These are phyloP conservation scores for Exophiala alcalophila DNA, from an alignment of 2,329 filamentous ascomycete genomes.

Conservation along the genomic window DNA sequence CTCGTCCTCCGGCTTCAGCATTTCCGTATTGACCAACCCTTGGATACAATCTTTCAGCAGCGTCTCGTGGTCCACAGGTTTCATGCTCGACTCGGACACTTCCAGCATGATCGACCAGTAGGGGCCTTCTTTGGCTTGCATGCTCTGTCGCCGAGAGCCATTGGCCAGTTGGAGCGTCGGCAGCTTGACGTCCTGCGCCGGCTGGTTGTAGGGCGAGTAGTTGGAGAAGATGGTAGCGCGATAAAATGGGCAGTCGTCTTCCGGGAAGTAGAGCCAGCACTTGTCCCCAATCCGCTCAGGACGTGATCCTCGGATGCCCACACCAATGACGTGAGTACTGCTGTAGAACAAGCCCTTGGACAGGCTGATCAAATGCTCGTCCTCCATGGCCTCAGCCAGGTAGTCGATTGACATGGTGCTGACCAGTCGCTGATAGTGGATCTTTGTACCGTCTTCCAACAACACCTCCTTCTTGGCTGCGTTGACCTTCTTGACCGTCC, in stretches of 20 bases:
- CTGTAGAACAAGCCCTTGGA: slow-evolving; percentile 96
- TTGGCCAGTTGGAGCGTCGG: slow-evolving; percentile 81
- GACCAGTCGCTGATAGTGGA: slow-evolving; percentile 89
- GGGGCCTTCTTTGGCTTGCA: slow-evolving; percentile 75
- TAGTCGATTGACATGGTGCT: slow-evolving; percentile 95
- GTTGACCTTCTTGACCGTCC: slow-evolving; percentile 81
- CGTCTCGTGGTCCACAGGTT: slow-evolving; percentile 84
- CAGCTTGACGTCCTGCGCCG: slow-evolving; percentile 75
- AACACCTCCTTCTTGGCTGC: slow-evolving; percentile 79
- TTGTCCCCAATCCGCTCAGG: slow-evolving; percentile 98
- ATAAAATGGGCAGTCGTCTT: slow-evolving; percentile 99
- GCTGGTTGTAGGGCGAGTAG: slow-evolving; percentile 99
- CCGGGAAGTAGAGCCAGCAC: slow-evolving; percentile 99
- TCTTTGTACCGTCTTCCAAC: slow-evolving; percentile 77
- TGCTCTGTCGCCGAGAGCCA: slow-evolving; percentile 73
- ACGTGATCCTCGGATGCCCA: slow-evolving; percentile 85
- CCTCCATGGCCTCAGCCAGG: slow-evolving; percentile 80
- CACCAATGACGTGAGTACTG: slow-evolving; percentile 93
- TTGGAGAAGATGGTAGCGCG: slow-evolving; percentile 99
- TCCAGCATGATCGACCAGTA: slow-evolving; percentile 99
- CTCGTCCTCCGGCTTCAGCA: slow-evolving; percentile 87
- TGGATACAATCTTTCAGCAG: slow-evolving; percentile 88
- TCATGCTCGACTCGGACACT: slow-evolving; percentile 92
- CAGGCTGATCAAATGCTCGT: slow-evolving; percentile 76
- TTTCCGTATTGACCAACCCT: slow-evolving; percentile 95